A percentile compares a stretch with the other conserved stretches of the same genome.
Conservation (phyloP, 2,329 filamentous ascomycete species). For the Colletotrichum incanum region DNA sequence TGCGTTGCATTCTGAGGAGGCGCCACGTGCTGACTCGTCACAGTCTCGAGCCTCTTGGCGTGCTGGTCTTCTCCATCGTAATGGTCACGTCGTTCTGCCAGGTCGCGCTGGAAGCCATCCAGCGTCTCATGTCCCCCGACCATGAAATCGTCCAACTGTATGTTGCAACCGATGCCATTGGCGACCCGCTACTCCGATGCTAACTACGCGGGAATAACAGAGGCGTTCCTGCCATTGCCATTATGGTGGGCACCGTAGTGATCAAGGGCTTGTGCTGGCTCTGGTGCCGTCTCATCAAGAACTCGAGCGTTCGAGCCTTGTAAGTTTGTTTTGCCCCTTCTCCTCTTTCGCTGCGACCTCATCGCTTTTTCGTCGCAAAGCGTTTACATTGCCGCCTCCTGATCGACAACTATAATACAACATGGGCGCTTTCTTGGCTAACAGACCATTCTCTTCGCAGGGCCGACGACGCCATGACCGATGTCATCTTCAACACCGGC, state of each 20-base stretch:
- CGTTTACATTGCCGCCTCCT: conserved; percentile 21
- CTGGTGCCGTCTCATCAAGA: conserved; percentile 89
- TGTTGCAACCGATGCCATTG: conserved; percentile 41
- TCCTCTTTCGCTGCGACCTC: conserved; percentile 20
- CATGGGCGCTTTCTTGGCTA: conserved; percentile 33
- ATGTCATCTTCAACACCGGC: conserved; percentile 92
- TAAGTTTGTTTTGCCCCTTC: conserved; percentile 53
- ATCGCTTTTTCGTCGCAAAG: conserved; percentile 17
- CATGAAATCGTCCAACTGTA: conserved; percentile 80
- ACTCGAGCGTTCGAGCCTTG: conserved; percentile 87
- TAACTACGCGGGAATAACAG: conserved; percentile 45
- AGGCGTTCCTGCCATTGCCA: conserved; percentile 79
- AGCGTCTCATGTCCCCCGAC: conserved; percentile 73
- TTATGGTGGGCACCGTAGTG: conserved; percentile 86
- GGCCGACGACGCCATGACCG: conserved; percentile 72
- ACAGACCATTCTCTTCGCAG: conserved; percentile 47
- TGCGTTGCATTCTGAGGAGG: conserved; percentile 15
- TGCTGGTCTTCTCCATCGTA: conserved; percentile 86
- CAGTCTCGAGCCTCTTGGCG: conserved; percentile 83
- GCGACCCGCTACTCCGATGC: conserved; percentile 25
- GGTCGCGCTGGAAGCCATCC: conserved; percentile 79
- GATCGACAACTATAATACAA: conserved; percentile 48
- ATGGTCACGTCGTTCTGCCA: conserved; percentile 91
- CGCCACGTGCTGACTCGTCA: conserved; percentile 27
- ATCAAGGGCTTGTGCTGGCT: conserved; percentile 89